phyloP scores from a whole-genome alignment of 805 yeast species.

The Starmerella sirachaensis region DNA sequence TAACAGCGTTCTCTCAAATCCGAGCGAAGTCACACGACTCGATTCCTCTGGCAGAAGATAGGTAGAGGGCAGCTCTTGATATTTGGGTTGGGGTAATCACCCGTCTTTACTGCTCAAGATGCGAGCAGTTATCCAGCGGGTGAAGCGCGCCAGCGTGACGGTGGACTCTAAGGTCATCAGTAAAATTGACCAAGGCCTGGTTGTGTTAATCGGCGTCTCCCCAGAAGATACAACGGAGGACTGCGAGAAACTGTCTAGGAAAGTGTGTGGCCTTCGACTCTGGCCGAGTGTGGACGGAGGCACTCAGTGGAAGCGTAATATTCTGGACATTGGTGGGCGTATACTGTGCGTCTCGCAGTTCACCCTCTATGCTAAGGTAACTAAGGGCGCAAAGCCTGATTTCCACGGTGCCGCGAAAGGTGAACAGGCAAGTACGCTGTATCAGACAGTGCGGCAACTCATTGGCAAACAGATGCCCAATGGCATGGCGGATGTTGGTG shows the following conservation, averaged over 20 bases:
- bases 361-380: slow-evolving; percentile 72
- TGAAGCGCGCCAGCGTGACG: slow-evolving; percentile 75
- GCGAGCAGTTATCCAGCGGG: slow-evolving; percentile 87
- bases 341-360: slow-evolving; percentile 85
- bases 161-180: slow-evolving; percentile 66
- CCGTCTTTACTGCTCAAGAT: slow-evolving; percentile 29
- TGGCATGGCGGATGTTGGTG: slow-evolving; percentile 60
- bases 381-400: slow-evolving; percentile 90
- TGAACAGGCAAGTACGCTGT: slow-evolving; percentile 37
- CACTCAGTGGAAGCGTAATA: slow-evolving; percentile 67
- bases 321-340: slow-evolving; percentile 55
- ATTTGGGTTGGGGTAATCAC: too few relatives aligned
- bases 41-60: too few relatives aligned
- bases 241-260: slow-evolving; percentile 53
- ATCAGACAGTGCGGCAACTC: slow-evolving; percentile 34
- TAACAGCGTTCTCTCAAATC: too few relatives aligned
- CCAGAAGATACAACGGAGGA: slow-evolving; percentile 67
- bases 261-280: slow-evolving; percentile 50
- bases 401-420: slow-evolving; percentile 89
- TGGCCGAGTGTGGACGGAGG: slow-evolving; percentile 63
- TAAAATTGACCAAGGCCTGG: slow-evolving; percentile 56
- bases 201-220: slow-evolving; percentile 76
- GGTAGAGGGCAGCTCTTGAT: too few relatives aligned
- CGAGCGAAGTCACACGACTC: too few relatives aligned
- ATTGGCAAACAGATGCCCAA: slow-evolving; percentile 24